These are phyloP conservation scores for Madurella fahalii DNA, from an alignment of 2,329 filamentous ascomycete genomes.

Conservation along the genomic window DNA sequence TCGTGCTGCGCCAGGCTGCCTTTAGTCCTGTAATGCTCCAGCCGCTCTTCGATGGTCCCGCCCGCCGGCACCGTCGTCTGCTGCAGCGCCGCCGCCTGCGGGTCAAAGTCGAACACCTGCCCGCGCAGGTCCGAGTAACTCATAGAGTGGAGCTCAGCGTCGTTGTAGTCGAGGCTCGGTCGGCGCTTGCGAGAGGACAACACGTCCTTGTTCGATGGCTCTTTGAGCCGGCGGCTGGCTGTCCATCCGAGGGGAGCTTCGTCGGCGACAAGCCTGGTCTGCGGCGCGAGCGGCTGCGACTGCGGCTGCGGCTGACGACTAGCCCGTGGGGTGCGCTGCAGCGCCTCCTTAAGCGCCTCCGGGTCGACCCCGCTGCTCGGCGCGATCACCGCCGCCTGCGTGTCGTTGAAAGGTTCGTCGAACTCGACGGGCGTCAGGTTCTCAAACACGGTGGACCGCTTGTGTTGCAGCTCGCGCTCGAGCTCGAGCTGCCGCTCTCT, in stretches of 20 bases:
- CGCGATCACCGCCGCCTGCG: conserved; percentile 27
- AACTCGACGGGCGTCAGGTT: conserved; percentile 25
- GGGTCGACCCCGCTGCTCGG: conserved; percentile 26
- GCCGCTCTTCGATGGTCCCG: conserved; percentile 44
- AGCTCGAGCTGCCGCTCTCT: conserved; percentile 16
- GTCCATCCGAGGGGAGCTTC: conserved; percentile 15
- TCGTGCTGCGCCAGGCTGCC: conserved; percentile 41
- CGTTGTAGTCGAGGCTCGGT: conserved; percentile 52
- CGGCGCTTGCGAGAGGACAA: conserved; percentile 34
- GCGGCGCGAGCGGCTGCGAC: background rate
- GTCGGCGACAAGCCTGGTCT: conserved; percentile 9
- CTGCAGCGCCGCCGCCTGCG: conserved; percentile 42
- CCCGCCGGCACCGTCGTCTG: conserved; percentile 30
- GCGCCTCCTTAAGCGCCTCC: conserved; percentile 29
- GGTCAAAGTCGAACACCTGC: conserved; percentile 56
- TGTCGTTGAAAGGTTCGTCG: conserved; percentile 26
- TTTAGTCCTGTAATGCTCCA: conserved; percentile 47
- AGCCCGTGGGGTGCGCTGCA: conserved; percentile 28
- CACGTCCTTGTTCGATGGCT: conserved; percentile 11
- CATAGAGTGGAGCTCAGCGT: conserved; percentile 52
- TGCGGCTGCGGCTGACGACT: conserved; percentile 7
- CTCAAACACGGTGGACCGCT: conserved; percentile 29
- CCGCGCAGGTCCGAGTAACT: conserved; percentile 46
- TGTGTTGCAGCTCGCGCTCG: conserved; percentile 26
- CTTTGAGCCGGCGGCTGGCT: conserved; percentile 20